Evolutionary conservation across 306 rosid species (phyloP).

Genomic region (Acacia melanoxylon): DNA sequence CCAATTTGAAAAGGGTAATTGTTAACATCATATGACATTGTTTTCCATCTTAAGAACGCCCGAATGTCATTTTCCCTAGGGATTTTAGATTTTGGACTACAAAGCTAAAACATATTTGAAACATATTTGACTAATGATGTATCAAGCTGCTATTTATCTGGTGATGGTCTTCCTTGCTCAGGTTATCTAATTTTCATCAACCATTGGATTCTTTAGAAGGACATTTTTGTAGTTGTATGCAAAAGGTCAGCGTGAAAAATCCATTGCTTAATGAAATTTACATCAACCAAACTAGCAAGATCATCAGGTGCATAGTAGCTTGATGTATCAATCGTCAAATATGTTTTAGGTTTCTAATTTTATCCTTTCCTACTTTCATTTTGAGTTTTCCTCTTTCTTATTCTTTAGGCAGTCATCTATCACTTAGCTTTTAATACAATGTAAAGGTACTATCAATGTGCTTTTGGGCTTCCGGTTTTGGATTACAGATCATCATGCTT

Average conservation of each 20-base stretch:
- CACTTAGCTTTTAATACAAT: constrained; percentile 32
- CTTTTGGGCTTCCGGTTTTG: constrained; percentile 39
- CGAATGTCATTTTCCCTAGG: too few species aligned
- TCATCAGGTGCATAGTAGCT: constrained; percentile 32
- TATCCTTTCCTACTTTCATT: constrained; percentile 27
- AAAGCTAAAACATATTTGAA: too few species aligned
- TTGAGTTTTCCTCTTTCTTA: constrained; percentile 49
- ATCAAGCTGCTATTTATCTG: too few species aligned
- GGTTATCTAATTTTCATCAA: too few species aligned
- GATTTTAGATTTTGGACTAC: too few species aligned
- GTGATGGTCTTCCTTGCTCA: too few species aligned
- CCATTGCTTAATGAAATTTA: constrained; percentile 33
- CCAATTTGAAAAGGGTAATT: too few species aligned
- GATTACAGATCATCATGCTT: constrained; percentile 23
- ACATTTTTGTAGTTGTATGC: not conserved
- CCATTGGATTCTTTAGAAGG: too few species aligned
- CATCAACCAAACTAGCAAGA: constrained; percentile 35
- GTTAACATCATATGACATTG: too few species aligned
- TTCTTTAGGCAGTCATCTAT: constrained; percentile 30
- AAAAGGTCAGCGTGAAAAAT: constrained; percentile 31
- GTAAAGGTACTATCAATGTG: constrained; percentile 26
- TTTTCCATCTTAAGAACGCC: too few species aligned
- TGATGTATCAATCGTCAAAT: constrained; percentile 28
- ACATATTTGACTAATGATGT: too few species aligned
- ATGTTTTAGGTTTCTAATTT: constrained; percentile 29